phyloP scores from a whole-genome alignment of 2,329 filamentous ascomycete genomes.

The Phialophora tarda region DNA sequence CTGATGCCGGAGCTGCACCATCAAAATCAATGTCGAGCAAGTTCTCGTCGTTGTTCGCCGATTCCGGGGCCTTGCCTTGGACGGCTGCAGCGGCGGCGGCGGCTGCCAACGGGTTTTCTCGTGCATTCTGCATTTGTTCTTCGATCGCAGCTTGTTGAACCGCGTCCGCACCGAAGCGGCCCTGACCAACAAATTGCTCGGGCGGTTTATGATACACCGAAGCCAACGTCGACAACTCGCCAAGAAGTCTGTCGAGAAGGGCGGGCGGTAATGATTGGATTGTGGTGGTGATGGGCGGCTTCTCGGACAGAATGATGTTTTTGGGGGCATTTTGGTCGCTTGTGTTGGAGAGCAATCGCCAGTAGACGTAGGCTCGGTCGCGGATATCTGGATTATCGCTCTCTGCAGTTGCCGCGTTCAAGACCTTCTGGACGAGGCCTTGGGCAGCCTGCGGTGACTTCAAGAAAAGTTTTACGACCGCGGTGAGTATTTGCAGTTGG shows the following conservation, averaged over 20 bases:
- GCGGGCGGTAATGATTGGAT: slow-evolving; percentile 85
- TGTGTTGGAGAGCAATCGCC: slow-evolving; percentile 80
- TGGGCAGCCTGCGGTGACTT: slow-evolving; percentile 95
- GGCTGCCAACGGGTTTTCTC: slow-evolving; percentile 91
- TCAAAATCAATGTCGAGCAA: slow-evolving; percentile 96
- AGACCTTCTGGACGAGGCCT: slow-evolving; percentile 87
- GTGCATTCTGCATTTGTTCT: slow-evolving; percentile 89
- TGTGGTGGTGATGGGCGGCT: slow-evolving; percentile 91
- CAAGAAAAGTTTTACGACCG: slow-evolving; percentile 94
- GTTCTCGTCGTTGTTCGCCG: slow-evolving; percentile 85
- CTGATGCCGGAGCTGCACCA: slow-evolving; percentile 86
- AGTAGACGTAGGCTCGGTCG: slow-evolving; percentile 97
- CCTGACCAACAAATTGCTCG: slow-evolving; percentile 96
- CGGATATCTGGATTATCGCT: slow-evolving; percentile 98
- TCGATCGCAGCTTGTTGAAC: slow-evolving; percentile 96
- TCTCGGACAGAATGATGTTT: slow-evolving; percentile 90
- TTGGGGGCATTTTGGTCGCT: slow-evolving; percentile 90
- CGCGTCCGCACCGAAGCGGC: slow-evolving; percentile 88
- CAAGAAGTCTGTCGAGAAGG: slow-evolving; percentile 86
- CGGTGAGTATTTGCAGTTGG: slow-evolving; percentile 96
- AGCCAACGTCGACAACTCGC: slow-evolving; percentile 89
- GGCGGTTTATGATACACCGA: slow-evolving; percentile 99
- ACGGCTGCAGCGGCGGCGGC: slow-evolving; percentile 73
- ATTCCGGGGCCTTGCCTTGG: slow-evolving; percentile 56
- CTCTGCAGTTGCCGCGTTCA: slow-evolving; percentile 89